Evolutionary conservation across 768 basidiomycete species (phyloP).

Genomic region (Tricholoma terreum): DNA sequence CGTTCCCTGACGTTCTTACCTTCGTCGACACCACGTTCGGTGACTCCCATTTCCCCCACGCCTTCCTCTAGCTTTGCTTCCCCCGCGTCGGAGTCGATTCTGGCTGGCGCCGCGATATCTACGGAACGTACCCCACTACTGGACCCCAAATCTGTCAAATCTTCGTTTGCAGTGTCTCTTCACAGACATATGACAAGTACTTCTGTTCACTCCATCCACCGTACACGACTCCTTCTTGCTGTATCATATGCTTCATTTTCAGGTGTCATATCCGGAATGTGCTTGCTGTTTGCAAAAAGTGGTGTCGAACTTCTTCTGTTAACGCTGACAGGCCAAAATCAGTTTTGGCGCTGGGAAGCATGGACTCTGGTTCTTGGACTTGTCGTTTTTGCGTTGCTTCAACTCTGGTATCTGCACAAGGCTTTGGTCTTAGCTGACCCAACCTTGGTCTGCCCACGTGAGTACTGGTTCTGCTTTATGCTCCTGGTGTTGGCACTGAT

Average conservation of each 20-base stretch:
- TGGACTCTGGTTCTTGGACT: slow-evolving; percentile 79
- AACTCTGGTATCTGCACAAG: slow-evolving; percentile 83
- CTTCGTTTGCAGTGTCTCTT: slow-evolving; percentile 26
- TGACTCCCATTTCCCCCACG: slow-evolving; percentile 31
- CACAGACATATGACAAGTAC: slow-evolving; percentile 19
- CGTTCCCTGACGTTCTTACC: slow-evolving; percentile 18
- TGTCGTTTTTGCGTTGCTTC: slow-evolving; percentile 70
- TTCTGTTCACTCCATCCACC: slow-evolving; percentile 29
- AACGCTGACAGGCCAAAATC: slow-evolving; percentile 71
- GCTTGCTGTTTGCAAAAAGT: slow-evolving; percentile 89
- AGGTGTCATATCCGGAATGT: slow-evolving; percentile 89
- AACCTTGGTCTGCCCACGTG: slow-evolving; percentile 81
- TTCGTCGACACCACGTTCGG: slow-evolving; percentile 30
- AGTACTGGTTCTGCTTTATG: slow-evolving; percentile 26
- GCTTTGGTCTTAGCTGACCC: slow-evolving; percentile 79
- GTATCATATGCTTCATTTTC: slow-evolving; percentile 86
- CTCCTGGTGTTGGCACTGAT: slow-evolving; percentile 9
- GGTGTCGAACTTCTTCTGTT: slow-evolving; percentile 85
- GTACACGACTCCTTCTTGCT: slow-evolving; percentile 63
- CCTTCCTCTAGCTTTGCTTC: slow-evolving; percentile 33
- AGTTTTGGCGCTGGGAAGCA: slow-evolving; percentile 80
- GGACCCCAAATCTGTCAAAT: slow-evolving; percentile 33
- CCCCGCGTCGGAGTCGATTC: slow-evolving; percentile 30
- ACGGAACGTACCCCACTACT: slow-evolving; percentile 62
- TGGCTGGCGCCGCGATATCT: slow-evolving; percentile 28